Percentiles rank a stretch among this genome's conserved stretches.
Conservation (phyloP, 2,329 filamentous ascomycete species). For the Diaporthe helianthi region DNA sequence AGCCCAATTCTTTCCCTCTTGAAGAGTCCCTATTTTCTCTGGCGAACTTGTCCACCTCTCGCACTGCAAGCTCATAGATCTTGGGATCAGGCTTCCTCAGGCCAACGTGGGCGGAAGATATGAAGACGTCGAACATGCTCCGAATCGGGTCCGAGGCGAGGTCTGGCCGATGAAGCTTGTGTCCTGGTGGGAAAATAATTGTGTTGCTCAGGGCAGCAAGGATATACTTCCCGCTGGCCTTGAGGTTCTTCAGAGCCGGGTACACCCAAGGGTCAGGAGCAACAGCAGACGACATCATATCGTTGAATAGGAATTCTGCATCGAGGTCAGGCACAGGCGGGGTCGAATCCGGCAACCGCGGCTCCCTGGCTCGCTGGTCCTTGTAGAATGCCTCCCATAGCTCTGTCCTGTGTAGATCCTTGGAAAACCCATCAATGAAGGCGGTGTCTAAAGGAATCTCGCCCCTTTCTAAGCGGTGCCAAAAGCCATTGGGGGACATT, state of each 20-base stretch:
- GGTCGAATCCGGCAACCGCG: slow-evolving; percentile 47
- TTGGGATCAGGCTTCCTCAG: slow-evolving; percentile 84
- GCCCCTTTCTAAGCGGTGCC: slow-evolving; percentile 88
- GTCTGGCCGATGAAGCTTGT: slow-evolving; percentile 68
- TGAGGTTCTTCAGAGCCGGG: slow-evolving; percentile 76
- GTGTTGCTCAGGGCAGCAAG: slow-evolving; percentile 91
- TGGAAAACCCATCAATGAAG: slow-evolving; percentile 80
- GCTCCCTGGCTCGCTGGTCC: slow-evolving; percentile 50
- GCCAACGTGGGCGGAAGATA: slow-evolving; percentile 86
- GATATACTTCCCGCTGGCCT: slow-evolving; percentile 68
- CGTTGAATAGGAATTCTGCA: slow-evolving; percentile 81
- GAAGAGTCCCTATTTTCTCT: slow-evolving; percentile 54
- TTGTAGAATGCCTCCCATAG: slow-evolving; percentile 75
- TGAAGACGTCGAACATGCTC: slow-evolving; percentile 81
- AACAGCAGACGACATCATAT: slow-evolving; percentile 82
- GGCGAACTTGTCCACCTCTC: slow-evolving; percentile 69
- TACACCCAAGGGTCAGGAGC: slow-evolving; percentile 86
- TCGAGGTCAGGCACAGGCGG: slow-evolving; percentile 78
- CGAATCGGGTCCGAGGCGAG: slow-evolving; percentile 64
- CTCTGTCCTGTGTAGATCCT: slow-evolving; percentile 70
- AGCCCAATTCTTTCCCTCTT: slow-evolving; percentile 50
- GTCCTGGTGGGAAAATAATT: slow-evolving; percentile 79
- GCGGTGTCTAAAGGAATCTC: slow-evolving; percentile 75
- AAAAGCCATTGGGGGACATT: slow-evolving; percentile 78
- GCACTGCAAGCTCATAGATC: slow-evolving; percentile 79